Percentiles rank a stretch among this genome's conserved stretches.
Conservation (phyloP, 306 rosid genomes). For the Trifolium dubium region DNA sequence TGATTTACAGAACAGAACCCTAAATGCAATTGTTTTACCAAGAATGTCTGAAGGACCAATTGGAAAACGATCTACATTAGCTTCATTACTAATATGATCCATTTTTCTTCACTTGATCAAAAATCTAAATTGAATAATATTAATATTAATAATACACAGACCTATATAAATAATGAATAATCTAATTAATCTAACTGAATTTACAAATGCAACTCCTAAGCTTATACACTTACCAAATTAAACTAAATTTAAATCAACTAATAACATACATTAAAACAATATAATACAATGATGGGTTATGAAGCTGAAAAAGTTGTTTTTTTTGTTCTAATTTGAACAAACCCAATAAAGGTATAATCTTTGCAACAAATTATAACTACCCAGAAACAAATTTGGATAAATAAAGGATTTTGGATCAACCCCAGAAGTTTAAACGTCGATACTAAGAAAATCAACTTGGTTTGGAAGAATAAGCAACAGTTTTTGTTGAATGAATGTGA, state of each 20-base stretch:
- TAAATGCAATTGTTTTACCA: constrained; percentile 81
- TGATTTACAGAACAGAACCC: constrained; percentile 83
- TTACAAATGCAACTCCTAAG: background rate
- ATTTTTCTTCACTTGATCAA: constrained; percentile 43
- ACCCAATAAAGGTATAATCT: background rate
- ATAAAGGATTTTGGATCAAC: background rate
- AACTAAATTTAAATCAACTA: background rate
- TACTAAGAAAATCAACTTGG: background rate
- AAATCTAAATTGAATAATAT: constrained; percentile 12
- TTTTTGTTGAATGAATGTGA: background rate
- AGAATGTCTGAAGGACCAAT: constrained; percentile 88
- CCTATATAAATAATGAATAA: too few relatives aligned
- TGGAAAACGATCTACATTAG: constrained; percentile 76
- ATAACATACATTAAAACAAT: background rate
- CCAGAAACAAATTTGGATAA: background rate
- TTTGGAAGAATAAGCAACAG: background rate
- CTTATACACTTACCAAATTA: background rate
- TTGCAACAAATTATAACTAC: background rate
- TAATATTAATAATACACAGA: background rate
- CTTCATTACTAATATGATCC: constrained; percentile 89
- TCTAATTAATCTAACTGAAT: background rate
- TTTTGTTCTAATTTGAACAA: background rate
- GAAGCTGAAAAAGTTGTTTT: background rate
- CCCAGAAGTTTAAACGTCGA: background rate
- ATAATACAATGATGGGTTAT: background rate